Base-by-base conservation (phyloP, 2,329 filamentous ascomycete genomes). In the Claviceps spartinae region DNA sequence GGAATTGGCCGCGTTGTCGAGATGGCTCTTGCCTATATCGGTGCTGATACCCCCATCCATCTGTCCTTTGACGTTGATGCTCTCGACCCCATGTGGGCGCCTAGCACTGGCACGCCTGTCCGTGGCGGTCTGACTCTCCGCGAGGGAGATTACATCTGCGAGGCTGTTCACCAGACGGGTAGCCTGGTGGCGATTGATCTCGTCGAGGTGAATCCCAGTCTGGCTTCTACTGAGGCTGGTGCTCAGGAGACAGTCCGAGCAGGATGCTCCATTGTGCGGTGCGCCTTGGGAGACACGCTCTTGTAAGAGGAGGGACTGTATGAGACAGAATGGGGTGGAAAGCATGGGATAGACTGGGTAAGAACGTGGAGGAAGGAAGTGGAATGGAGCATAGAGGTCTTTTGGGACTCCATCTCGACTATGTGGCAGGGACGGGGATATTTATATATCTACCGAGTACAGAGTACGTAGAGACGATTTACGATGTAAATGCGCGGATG, bases 41-140 rank as follows among this genome's bases (percentile, higher is more conserved):
- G 93, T 60, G 81, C 75, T 63, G 93, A 97, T 66, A 96, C 90
- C 0, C 93, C 93, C 43, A 96, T 98, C 64, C 93, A 98, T 69
- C 79, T 98, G 54, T 95, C 88, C 40, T 97, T 98, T 62, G 93
- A 98, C 66, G 88, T 98, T 59, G 93, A 98, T 67, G 93, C 90
- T 24, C 78, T 97, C 54, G 93, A 98, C 68, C 93, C 93, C 30
- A 85, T 89, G 77, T 96, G 88, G 85, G 93, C 93, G 41, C 93
- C 93, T 24, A 93, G 87, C 68, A 98, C 93, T 0, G 93, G 93
- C 18, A 97, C 93, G 3, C 89, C 93, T 0, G 93, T 98, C 36
- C 80, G 93, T 62, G 93, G 93, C 43, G 93, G 93, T 0, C 71
- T 98, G 66, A 98, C 93, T 3, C 76, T 98, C 61, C 81, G 93